Base-by-base conservation (phyloP, 2,329 filamentous ascomycete species). In the Monilinia polystroma region DNA sequence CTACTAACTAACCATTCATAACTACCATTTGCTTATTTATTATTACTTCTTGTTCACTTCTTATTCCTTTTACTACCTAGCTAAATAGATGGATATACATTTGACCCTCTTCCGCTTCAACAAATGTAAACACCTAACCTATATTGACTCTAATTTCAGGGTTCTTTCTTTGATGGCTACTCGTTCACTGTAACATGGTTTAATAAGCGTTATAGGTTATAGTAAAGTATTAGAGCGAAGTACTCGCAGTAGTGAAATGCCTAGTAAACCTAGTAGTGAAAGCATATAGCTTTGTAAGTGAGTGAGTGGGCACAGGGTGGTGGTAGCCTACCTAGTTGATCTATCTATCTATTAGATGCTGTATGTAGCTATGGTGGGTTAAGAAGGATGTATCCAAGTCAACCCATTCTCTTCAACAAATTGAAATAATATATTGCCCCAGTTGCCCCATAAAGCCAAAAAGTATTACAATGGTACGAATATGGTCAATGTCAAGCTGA, bases 361-460 rank as follows among this genome's bases (percentile, higher is more conserved):
- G 3, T 7, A 3, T 41, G 56, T 58, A 58, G 56, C 56, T 58
- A 32, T 45, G 41, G 56, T 58, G 56, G 56, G 18, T 47, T 58
- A 16, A 47, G 32, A 47, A 47, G 41, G 14, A 58, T 35, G 5
- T 8, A 35, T 12, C 41, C 56, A 58, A 20, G 56, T 58, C 56
- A 32, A 59, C 10, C 38, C 32, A 35, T 41, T 41, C 3, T 41
- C 38, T 41, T 41, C 38, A 41, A 41, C 38, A 41, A 41, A 14
- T 14, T 4, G 4, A 43, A 43, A 43, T 43, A 14, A 43, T 4
- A 43, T 43, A 16, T 14, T 43, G 41, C 41, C 51, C n/a, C n/a
- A 53, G 14, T 12, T 53, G 26, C 23, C 6, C 23, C 29, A 32
- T 20, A 35, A 35, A 55, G 26, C 52, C 52, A 18, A 35, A 18